Evolutionary conservation across 371 early-diverging fungal species (phyloP).

Genomic region (Conidiobolus incongruus): DNA sequence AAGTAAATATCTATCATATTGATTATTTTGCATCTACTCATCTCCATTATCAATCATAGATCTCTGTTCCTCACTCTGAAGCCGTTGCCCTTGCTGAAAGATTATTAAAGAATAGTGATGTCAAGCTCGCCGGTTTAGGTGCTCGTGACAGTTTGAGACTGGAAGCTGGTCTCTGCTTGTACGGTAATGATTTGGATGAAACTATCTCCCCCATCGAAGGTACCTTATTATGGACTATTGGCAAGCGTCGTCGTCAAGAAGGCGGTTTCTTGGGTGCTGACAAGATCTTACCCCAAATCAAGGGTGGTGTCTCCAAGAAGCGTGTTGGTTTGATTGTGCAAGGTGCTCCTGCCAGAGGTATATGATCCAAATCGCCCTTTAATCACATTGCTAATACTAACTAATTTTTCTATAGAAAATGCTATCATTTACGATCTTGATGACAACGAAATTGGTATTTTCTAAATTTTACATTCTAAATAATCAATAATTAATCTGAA

Average conservation of each 20-base stretch:
- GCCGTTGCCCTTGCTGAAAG: slow-evolving; percentile 39
- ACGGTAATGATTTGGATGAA: slow-evolving; percentile 89
- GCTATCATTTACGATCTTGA: slow-evolving; percentile 41
- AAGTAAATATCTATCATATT: too few relatives aligned
- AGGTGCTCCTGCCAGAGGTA: slow-evolving; percentile 86
- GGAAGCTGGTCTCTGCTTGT: slow-evolving; percentile 93
- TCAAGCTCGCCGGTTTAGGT: slow-evolving; percentile 85
- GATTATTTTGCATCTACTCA: too few relatives aligned
- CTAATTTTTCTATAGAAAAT: slow-evolving; percentile 18
- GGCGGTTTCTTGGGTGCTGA: slow-evolving; percentile 90
- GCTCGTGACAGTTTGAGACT: slow-evolving; percentile 86
- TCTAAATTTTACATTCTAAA: too few relatives aligned
- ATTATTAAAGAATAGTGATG: slow-evolving; percentile 44
- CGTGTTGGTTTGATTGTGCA: slow-evolving; percentile 78
- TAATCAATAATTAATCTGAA: slow-evolving; percentile 6
- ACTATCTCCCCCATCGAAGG: slow-evolving; percentile 84
- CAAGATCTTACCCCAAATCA: slow-evolving; percentile 64
- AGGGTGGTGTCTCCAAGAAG: slow-evolving; percentile 51
- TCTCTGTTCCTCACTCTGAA: slow-evolving; percentile 55
- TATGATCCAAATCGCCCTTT: background rate
- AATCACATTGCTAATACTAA: background rate
- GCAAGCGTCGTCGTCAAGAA: slow-evolving; percentile 63
- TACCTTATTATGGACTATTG: slow-evolving; percentile 83
- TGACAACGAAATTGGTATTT: slow-evolving; percentile 18
- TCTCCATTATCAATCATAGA: too few relatives aligned